These are phyloP conservation scores for Secale cereale DNA, from an alignment of 176 grass and related monocot species.

Conservation along the genomic window DNA sequence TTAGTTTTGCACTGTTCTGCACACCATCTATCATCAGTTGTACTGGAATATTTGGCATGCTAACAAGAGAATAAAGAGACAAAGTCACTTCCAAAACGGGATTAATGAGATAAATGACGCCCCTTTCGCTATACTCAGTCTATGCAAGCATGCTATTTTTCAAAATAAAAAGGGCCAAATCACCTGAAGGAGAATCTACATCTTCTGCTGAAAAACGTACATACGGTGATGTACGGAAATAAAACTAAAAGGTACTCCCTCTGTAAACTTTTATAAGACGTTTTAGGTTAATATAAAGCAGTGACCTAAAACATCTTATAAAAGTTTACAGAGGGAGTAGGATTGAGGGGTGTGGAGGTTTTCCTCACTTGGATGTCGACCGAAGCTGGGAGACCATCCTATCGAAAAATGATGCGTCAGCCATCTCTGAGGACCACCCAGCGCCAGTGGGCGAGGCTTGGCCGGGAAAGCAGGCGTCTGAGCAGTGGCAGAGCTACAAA, in stretches of 20 bases:
- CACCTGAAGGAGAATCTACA: background rate
- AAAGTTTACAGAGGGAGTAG: too few relatives aligned
- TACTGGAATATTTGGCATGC: background rate
- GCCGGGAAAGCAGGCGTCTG: background rate
- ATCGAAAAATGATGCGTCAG: slow-evolving; percentile 53
- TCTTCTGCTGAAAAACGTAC: slow-evolving; percentile 3
- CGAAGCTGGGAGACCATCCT: slow-evolving; percentile 74
- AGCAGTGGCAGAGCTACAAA: too few relatives aligned
- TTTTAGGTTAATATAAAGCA: too few relatives aligned
- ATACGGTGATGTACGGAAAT: background rate
- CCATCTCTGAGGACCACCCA: slow-evolving; percentile 14
- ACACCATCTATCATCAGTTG: background rate
- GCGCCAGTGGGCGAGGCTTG: background rate
- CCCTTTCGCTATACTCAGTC: background rate
- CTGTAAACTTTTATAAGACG: too few relatives aligned
- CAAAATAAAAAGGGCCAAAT: background rate
- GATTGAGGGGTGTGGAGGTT: background rate
- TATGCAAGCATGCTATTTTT: background rate
- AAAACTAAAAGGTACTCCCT: background rate
- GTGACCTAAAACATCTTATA: too few relatives aligned
- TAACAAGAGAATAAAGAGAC: background rate
- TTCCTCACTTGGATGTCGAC: slow-evolving; percentile 60
- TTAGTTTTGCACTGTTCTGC: background rate
- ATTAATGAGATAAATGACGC: background rate
- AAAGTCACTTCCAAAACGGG: background rate